Percentiles rank a stretch among this genome's conserved stretches.
Conservation (phyloP, 2,329 filamentous ascomycete species). For the Massarina eburnea region DNA sequence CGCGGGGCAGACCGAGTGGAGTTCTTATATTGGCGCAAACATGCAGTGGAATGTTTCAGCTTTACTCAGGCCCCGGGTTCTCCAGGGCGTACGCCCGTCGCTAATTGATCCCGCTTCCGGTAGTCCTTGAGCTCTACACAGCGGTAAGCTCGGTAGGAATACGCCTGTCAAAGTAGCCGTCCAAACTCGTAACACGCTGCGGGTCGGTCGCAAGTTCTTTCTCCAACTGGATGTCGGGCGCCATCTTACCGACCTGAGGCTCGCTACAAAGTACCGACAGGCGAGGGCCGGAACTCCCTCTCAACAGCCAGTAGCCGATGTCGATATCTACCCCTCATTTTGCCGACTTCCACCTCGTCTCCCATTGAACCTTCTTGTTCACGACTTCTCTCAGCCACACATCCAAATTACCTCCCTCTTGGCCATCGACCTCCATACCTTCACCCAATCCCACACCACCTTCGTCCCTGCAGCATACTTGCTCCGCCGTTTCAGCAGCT, state of each 20-base stretch:
- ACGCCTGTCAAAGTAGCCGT: neutral
- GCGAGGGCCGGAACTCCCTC: neutral
- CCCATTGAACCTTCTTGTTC: slow-evolving; percentile 41
- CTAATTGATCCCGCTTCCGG: neutral
- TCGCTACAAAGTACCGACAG: neutral
- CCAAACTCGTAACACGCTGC: neutral
- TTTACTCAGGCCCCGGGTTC: neutral
- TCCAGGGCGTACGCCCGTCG: neutral
- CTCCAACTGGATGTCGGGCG: too few species aligned
- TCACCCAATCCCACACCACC: slow-evolving; percentile 39
- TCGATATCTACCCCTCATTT: slow-evolving; percentile 17
- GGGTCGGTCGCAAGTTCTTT: too few species aligned
- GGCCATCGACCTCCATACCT: slow-evolving; percentile 44
- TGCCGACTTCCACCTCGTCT: slow-evolving; percentile 45
- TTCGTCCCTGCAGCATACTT: slow-evolving; percentile 61
- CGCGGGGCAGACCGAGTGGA: neutral
- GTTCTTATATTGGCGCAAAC: neutral
- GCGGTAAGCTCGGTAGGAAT: neutral
- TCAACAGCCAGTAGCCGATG: too few species aligned
- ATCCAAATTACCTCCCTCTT: slow-evolving; percentile 32
- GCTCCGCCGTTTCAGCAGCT: slow-evolving; percentile 65
- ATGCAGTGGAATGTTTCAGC: neutral
- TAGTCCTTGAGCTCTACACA: neutral
- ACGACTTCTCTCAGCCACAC: slow-evolving; percentile 46
- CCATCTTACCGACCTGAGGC: too few species aligned